phyloP scores from a whole-genome alignment of 1,284 basidiomycete species.

The Meripilus lineatus region DNA sequence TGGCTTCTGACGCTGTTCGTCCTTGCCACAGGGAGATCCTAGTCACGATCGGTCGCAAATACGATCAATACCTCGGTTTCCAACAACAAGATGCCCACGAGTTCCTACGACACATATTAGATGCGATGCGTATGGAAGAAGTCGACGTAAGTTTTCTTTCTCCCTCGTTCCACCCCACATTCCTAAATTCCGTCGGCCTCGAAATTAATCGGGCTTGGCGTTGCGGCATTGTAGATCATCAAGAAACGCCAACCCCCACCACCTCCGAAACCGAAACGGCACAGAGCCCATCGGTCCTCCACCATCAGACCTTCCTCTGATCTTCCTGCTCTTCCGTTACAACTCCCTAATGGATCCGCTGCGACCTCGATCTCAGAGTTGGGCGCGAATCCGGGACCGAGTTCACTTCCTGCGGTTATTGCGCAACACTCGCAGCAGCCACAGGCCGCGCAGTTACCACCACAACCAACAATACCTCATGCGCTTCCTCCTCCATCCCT shows the following conservation, averaged over 20 bases:
- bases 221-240: constrained; percentile 51
- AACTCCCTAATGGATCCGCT: neutral
- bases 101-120: constrained; percentile 82
- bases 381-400: neutral
- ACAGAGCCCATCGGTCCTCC: constrained; percentile 14
- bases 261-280: constrained; percentile 31
- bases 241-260: constrained; percentile 63
- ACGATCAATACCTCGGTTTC: constrained; percentile 90
- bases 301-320: constrained; percentile 2
- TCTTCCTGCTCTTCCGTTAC: neutral
- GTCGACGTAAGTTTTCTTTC: constrained; percentile 55
- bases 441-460: neutral
- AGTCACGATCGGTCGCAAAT: constrained; percentile 72
- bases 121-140: constrained; percentile 95
- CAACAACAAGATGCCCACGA: constrained; percentile 95
- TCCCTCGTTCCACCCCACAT: neutral
- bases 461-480: constrained; percentile 3
- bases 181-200: too few species aligned
- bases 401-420: neutral
- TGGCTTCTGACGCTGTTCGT: neutral
- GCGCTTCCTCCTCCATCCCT: constrained; percentile 7
- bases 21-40: constrained; percentile 46
- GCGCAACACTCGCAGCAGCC: neutral
- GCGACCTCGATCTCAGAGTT: neutral
- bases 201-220: too few species aligned